phyloP scores from a whole-genome alignment of 2,329 filamentous ascomycete genomes.

The Coniochaeta sp. region DNA sequence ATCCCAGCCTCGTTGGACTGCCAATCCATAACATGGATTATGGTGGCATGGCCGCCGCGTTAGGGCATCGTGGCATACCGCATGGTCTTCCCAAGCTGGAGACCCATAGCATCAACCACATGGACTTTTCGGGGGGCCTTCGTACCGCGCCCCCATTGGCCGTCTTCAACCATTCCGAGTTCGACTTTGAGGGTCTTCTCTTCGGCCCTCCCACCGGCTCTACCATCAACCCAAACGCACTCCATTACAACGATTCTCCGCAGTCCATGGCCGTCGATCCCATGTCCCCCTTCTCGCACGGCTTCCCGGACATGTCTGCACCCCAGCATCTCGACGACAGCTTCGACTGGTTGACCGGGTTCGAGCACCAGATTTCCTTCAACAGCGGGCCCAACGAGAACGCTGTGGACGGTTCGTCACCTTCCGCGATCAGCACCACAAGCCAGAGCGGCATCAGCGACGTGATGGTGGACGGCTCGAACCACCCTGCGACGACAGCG shows the following conservation, averaged over 20 bases:
- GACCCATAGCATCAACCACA: conserved; percentile 58
- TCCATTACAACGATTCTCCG: conserved; percentile 80
- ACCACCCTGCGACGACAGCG: conserved; percentile 52
- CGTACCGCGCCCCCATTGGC: conserved; percentile 68
- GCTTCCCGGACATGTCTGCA: conserved; percentile 37
- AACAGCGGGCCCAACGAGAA: conserved; percentile 60
- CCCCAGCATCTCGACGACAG: conserved; percentile 63
- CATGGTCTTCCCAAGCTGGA: conserved; percentile 71
- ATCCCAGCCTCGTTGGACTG: conserved; percentile 67
- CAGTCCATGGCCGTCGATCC: conserved; percentile 58
- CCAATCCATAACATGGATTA: conserved; percentile 54
- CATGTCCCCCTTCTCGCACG: conserved; percentile 49
- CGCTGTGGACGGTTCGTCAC: conserved; percentile 86
- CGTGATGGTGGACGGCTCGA: conserved; percentile 78
- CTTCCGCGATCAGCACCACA: conserved; percentile 89
- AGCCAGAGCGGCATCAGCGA: conserved; percentile 91
- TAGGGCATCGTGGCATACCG: conserved; percentile 58
- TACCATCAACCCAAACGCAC: conserved; percentile 63
- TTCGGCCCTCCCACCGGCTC: conserved; percentile 61
- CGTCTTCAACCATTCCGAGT: conserved; percentile 53
- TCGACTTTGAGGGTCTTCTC: conserved; percentile 63
- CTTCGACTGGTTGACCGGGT: conserved; percentile 76
- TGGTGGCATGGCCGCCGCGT: conserved; percentile 62
- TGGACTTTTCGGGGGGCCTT: conserved; percentile 62
- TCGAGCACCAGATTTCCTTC: conserved; percentile 71